A percentile compares a stretch with the other conserved stretches of the same genome.
These are phyloP conservation scores for Paecilomyces fulvus DNA, from an alignment of 2,329 filamentous ascomycete genomes.

Conservation along the genomic window DNA sequence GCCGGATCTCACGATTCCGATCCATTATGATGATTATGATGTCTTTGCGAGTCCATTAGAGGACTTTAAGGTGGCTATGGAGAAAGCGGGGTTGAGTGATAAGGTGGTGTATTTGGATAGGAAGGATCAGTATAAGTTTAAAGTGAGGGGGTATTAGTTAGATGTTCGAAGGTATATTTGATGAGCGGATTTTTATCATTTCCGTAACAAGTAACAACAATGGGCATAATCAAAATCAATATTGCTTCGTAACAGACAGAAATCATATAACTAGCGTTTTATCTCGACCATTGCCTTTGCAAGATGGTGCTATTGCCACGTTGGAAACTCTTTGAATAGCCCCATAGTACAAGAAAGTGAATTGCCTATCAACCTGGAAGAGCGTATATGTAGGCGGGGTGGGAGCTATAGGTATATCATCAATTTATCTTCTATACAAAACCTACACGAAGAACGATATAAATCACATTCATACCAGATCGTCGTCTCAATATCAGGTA, in stretches of 20 bases:
- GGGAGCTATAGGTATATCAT: too few relatives aligned
- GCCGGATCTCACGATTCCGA: conserved; percentile 54
- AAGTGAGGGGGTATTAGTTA: conserved; percentile 29
- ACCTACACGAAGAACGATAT: neutral
- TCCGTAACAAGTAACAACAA: neutral
- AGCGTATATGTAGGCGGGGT: too few relatives aligned
- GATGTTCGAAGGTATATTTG: neutral
- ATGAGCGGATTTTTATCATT: too few relatives aligned
- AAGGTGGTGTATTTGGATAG: conserved; percentile 55
- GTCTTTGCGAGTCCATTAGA: conserved; percentile 51
- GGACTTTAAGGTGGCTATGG: conserved; percentile 52
- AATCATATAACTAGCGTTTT: neutral
- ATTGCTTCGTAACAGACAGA: neutral
- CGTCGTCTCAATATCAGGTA: too few relatives aligned
- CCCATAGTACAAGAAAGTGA: neutral
- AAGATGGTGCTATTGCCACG: neutral
- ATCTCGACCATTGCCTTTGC: neutral
- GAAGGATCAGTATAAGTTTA: conserved; percentile 50
- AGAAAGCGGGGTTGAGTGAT: conserved; percentile 42
- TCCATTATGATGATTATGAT: conserved; percentile 58
- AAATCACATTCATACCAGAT: neutral
- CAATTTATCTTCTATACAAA: neutral
- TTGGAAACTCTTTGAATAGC: neutral
- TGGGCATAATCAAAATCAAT: neutral
- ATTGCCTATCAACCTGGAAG: neutral